phyloP scores from a whole-genome alignment of 192 early-diverging fungal species.

The Coemansia sp. region DNA sequence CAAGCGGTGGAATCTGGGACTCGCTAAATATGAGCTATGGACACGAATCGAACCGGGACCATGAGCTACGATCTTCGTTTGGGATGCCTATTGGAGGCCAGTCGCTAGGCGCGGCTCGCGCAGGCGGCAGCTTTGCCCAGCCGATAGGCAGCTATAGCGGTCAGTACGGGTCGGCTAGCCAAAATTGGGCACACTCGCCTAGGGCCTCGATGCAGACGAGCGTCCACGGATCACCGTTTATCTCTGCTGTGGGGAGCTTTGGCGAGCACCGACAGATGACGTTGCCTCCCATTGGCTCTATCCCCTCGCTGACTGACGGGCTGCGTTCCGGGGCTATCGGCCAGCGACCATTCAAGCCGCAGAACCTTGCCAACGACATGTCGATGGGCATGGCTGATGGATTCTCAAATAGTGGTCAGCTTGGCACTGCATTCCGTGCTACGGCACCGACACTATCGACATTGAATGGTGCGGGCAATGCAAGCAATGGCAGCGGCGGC shows the following conservation, averaged over 20 bases:
- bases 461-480: neutral
- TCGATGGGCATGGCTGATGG: neutral
- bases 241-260: constrained; percentile 26
- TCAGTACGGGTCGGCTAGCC: constrained; percentile 12
- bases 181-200: constrained; percentile 25
- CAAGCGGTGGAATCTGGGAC: constrained; percentile 35
- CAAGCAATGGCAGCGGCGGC: constrained; percentile 24
- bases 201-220: constrained; percentile 16
- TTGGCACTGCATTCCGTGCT: constrained; percentile 13
- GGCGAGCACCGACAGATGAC: constrained; percentile 20
- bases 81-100: constrained; percentile 12
- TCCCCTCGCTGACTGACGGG: constrained; percentile 16
- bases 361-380: constrained; percentile 1
- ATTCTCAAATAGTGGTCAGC: constrained; percentile 2
- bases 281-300: constrained; percentile 12
- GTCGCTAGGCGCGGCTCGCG: constrained; percentile 1
- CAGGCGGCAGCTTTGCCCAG: constrained; percentile 17
- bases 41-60: constrained; percentile 8
- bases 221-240: constrained; percentile 29
- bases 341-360: constrained; percentile 21
- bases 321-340: constrained; percentile 36
- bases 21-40: constrained; percentile 18
- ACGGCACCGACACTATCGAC: constrained; percentile 1
- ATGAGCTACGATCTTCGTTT: constrained; percentile 15
- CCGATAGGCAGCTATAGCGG: constrained; percentile 22